Conservation (phyloP, 2,329 filamentous ascomycete genomes). For the Cladorrhinum sp. region DNA sequence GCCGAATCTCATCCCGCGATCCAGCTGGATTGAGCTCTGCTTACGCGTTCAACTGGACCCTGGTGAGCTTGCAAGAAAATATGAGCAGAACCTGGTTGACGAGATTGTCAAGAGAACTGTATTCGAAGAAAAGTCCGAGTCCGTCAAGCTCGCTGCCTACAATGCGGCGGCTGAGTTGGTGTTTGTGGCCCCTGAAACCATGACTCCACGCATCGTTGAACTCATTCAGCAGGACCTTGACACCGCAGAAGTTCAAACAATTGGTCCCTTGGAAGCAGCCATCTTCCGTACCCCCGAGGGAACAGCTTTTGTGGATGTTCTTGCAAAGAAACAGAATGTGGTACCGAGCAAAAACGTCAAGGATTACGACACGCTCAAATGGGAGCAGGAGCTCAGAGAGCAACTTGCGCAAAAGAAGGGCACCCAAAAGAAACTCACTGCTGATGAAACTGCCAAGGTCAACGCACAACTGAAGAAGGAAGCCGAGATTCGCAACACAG, state of each 20-base stretch:
- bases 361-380: conserved; percentile 93
- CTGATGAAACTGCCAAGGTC: conserved; percentile 86
- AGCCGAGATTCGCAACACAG: conserved; percentile 68
- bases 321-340: conserved; percentile 73
- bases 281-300: conserved; percentile 91
- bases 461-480: conserved; percentile 90
- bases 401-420: conserved; percentile 94
- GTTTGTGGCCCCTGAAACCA: conserved; percentile 83
- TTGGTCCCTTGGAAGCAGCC: conserved; percentile 85
- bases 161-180: conserved; percentile 85
- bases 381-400: conserved; percentile 87
- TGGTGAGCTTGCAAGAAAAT: conserved; percentile 66
- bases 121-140: conserved; percentile 45
- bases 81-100: conserved; percentile 62
- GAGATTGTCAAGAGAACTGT: conserved; percentile 58
- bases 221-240: conserved; percentile 74
- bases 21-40: conserved; percentile 87
- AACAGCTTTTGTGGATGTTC: conserved; percentile 82
- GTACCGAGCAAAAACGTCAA: conserved; percentile 85
- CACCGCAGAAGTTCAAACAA: conserved; percentile 61
- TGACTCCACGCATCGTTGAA: conserved; percentile 71
- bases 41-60: conserved; percentile 79
- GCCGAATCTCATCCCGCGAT: conserved; percentile 69
- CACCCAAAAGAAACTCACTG: conserved; percentile 81
- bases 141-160: conserved; percentile 68